Base-by-base conservation (phyloP, 2,329 filamentous ascomycete species). In the Bipolaris bicolor region DNA sequence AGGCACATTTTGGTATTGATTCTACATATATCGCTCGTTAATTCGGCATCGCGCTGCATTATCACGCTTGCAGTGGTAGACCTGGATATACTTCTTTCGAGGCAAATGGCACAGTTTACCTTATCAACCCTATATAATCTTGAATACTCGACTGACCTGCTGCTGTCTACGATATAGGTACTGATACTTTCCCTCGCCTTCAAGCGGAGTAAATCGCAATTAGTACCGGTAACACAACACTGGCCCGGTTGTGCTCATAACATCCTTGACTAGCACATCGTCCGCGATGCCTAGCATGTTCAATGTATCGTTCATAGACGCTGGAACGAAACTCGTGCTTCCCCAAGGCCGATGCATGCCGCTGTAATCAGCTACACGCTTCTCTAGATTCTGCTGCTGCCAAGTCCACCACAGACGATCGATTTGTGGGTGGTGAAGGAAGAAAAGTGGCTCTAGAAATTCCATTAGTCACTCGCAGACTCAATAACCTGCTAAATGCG, bases 331-430 rank as follows among this genome's bases (percentile, higher is more conserved):
- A 6, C 2, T 5, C 20, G 37, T 40, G 37, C 37, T 40, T 40
- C 37, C 37, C 37, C 37, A 40, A 40, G 37, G 37, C 18, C 15
- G 7, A 40, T 40, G 37, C 18, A 40, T 22, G 37, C 16, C 37
- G 10, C 9, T 40, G 18, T 40, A 40, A 40, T 40, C 37, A 22
- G 37, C 18, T 40, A 22, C 37, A 40, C 37, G 37, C 37, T 40
- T 40, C 24, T 45, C 41, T 22, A 10, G n/a, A 29, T 36, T 29
- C 39, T 34, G 33, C 31, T 24, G n/a, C 58, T 74, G 70, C 71
- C 71, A 74, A 9, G 49, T 45, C 54, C 65, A 67, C 71, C 70
- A 74, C 24, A 74, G 13, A 20, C 65, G 60, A 55, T 74, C 71
- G 9, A 74, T 50, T 50, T 72, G 63, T 3, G 61, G 52, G 49